Evolutionary conservation across 1,139 yeast species (phyloP), one percentile per base, ranked within the genome.

Genomic region (Candida albicans): DNA sequence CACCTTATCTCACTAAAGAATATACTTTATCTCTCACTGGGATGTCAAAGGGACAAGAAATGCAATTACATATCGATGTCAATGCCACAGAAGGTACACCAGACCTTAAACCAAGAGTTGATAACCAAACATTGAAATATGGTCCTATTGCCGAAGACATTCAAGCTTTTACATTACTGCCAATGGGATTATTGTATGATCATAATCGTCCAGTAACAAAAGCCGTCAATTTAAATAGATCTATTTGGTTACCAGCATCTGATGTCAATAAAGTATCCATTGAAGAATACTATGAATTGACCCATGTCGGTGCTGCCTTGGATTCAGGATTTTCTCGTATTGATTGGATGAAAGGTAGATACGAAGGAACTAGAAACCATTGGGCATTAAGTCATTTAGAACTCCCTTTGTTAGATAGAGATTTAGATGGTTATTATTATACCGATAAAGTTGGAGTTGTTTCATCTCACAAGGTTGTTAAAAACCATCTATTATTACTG

Each of bases 391-490:
- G 84, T 18, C 80, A 78, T 32, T 59, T 89, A 50, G 84, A 81
- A 50, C 70, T 87, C 50, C 75, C 76, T 6, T 54, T 79, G 31
- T 77, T 76, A 15, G 52, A 54, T 12, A 72, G 70, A 42, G 67
- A 79, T 7, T 73, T 75, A 39, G 87, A 84, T 44, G 82, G 84
- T 41, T 69, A 75, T 52, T 93, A 87, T 68, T 88, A 73, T 60
- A 84, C 89, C 18, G 99, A 93, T 64, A 78, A 86, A 54, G 96
- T 93, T 26, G 99, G 99, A 24, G 87, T 88, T 67, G 96, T 93
- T n/a, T 84, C 96, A 8, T 87, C 97, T 5, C 86, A 87, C 46
- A 73, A 74, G 49, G 67, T 77, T 34, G 57, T 75, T 12, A 67
- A 75, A 44, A 58, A 64, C 40, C 78, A 73, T 49, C 67, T 89